These are phyloP conservation scores for Blastobotrys terrestris DNA, from an alignment of 805 yeast species.

Conservation along the genomic window DNA sequence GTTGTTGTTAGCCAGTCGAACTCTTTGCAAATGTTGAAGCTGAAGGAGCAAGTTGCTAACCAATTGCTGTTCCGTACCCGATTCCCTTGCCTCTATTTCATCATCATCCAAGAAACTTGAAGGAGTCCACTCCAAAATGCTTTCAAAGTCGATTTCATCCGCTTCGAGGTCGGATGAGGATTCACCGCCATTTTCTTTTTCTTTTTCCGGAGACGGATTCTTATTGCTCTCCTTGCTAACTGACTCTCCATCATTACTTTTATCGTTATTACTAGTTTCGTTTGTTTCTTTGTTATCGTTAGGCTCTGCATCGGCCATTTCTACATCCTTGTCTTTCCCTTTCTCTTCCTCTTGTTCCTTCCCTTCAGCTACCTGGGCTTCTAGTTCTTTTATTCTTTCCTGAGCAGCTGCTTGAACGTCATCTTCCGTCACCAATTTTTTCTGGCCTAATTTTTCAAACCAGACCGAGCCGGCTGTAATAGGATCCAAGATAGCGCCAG, in stretches of 20 bases:
- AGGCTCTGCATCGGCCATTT: constrained; percentile 1
- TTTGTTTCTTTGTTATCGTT: constrained; percentile 17
- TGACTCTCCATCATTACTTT: constrained; percentile 13
- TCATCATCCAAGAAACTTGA: constrained; percentile 44
- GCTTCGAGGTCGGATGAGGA: background rate
- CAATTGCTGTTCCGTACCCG: constrained; percentile 37
- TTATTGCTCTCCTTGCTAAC: constrained; percentile 9
- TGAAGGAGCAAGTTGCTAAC: constrained; percentile 43
- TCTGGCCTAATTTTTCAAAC: constrained; percentile 26
- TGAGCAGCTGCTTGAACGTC: constrained; percentile 39
- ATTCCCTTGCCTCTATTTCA: constrained; percentile 42
- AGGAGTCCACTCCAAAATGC: constrained; percentile 47
- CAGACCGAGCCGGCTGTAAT: constrained; percentile 26
- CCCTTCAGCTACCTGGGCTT: constrained; percentile 2
- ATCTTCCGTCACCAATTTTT: constrained; percentile 20
- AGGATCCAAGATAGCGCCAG: constrained; percentile 46
- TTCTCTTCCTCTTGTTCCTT: constrained; percentile 1
- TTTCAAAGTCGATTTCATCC: constrained; percentile 20
- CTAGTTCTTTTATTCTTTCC: constrained; percentile 1
- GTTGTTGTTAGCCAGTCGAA: constrained; percentile 33
- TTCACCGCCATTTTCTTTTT: constrained; percentile 15
- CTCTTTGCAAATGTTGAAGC: constrained; percentile 45
- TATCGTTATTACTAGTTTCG: constrained; percentile 15
- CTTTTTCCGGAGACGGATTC: background rate
- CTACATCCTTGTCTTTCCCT: constrained; percentile 1